Evolutionary conservation across 2,329 filamentous ascomycete species (phyloP).

Genomic region (Curvularia sp.): DNA sequence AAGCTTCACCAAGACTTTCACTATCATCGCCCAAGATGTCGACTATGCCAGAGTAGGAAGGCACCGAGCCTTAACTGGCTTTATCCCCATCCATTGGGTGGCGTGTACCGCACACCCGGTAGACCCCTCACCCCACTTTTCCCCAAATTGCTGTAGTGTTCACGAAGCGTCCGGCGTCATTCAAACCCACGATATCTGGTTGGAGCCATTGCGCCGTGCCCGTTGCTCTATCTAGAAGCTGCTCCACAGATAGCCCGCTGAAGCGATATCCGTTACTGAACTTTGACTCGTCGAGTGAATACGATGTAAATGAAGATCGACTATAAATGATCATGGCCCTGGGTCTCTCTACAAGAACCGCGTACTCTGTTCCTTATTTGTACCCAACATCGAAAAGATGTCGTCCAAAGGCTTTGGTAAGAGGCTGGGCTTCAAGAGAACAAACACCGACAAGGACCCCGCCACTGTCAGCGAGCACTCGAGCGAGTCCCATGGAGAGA

Average conservation of each 20-base stretch:
- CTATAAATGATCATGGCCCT: not conserved
- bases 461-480: not conserved
- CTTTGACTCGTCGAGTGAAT: not conserved
- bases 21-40: not conserved
- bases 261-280: not conserved
- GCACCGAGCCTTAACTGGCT: not conserved
- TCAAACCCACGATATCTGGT: not conserved
- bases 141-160: not conserved
- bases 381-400: not conserved
- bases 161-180: not conserved
- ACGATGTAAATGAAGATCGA: not conserved
- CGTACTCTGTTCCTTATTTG: not conserved
- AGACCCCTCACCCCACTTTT: not conserved
- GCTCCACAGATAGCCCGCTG: not conserved
- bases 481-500: not conserved
- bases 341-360: not conserved
- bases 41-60: not conserved
- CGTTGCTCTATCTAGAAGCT: not conserved
- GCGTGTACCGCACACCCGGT: not conserved
- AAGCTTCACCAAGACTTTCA: not conserved
- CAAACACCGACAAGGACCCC: not conserved
- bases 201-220: not conserved
- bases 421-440: conserved; percentile 1
- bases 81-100: not conserved
- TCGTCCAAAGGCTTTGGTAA: conserved; percentile 1